Evolutionary conservation across 78 protist species (phyloP).

Genomic region (Dictyostelium intermedium): DNA sequence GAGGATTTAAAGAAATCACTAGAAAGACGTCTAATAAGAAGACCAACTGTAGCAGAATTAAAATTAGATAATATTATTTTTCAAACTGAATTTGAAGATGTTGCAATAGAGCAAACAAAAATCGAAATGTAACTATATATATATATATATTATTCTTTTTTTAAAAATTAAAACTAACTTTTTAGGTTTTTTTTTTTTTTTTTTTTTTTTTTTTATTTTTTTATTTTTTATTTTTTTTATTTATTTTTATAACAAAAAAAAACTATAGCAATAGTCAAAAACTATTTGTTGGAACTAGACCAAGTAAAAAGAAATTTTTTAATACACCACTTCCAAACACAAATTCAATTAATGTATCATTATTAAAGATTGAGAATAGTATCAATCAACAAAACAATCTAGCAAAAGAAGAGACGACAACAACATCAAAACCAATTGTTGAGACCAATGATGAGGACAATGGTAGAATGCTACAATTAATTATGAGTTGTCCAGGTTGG

Average conservation of each 20-base stretch:
- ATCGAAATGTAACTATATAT: slow-evolving; percentile 16
- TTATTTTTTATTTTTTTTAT: not conserved
- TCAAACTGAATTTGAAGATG: slow-evolving; percentile 66
- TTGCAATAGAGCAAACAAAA: slow-evolving; percentile 42
- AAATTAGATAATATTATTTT: slow-evolving; percentile 38
- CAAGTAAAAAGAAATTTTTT: slow-evolving; percentile 49
- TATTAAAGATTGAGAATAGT: not conserved
- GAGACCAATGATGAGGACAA: not conserved
- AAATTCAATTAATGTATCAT: not conserved
- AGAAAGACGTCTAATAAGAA: slow-evolving; percentile 37
- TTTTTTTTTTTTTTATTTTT: too few species aligned
- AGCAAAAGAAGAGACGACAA: not conserved
- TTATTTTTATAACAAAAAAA: too few species aligned
- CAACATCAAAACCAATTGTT: not conserved
- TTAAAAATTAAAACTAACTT: too few species aligned
- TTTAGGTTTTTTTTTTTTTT: not conserved
- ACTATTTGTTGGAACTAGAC: slow-evolving; percentile 76
- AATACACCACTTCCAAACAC: not conserved
- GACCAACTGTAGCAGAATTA: slow-evolving; percentile 55
- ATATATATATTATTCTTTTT: too few species aligned
- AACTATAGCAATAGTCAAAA: slow-evolving; percentile 6
- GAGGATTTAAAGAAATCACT: slow-evolving; percentile 6
- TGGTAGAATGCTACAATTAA: not conserved
- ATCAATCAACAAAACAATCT: not conserved
- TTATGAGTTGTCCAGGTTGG: slow-evolving; percentile 16